Evolutionary conservation across 1,139 yeast species (phyloP).

Genomic region (Meyerozyma guilliermondii): DNA sequence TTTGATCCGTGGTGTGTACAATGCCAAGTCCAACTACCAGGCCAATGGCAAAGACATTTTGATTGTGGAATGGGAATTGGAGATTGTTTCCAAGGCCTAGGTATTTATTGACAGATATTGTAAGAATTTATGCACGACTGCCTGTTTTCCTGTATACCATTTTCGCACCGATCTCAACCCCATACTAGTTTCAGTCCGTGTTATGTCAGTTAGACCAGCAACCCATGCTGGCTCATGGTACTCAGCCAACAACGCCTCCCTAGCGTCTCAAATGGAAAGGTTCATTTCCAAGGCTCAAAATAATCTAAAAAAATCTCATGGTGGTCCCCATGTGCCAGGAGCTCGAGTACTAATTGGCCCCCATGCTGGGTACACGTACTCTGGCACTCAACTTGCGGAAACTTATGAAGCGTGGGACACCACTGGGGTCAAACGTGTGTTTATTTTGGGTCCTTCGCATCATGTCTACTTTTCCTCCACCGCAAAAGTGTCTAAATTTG

Average conservation of each 20-base stretch:
- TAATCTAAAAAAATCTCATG: constrained; percentile 3
- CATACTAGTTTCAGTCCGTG: background rate
- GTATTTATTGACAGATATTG: constrained; percentile 4
- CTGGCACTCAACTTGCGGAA: constrained; percentile 75
- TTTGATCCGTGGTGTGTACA: constrained; percentile 33
- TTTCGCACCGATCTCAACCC: background rate
- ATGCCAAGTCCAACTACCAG: constrained; percentile 30
- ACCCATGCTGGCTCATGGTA: constrained; percentile 95
- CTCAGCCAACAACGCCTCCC: constrained; percentile 34
- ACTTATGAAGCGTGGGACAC: constrained; percentile 72
- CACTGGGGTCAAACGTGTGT: constrained; percentile 53
- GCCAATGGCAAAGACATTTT: constrained; percentile 27
- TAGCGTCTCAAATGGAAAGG: constrained; percentile 45
- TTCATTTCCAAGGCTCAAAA: constrained; percentile 28
- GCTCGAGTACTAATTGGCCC: constrained; percentile 63
- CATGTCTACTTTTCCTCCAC: constrained; percentile 71
- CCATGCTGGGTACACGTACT: constrained; percentile 89
- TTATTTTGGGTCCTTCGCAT: constrained; percentile 90
- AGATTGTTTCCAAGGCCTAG: constrained; percentile 19
- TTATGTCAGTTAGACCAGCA: constrained; percentile 49
- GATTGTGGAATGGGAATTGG: constrained; percentile 31
- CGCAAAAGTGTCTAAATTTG: constrained; percentile 53
- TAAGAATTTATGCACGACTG: background rate
- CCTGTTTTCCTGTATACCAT: background rate
- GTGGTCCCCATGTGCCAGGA: constrained; percentile 29